A percentile compares a stretch with the other conserved stretches of the same genome.
Evolutionary conservation across 257 asterid species (phyloP).

Genomic region (Orobanche coerulescens): DNA sequence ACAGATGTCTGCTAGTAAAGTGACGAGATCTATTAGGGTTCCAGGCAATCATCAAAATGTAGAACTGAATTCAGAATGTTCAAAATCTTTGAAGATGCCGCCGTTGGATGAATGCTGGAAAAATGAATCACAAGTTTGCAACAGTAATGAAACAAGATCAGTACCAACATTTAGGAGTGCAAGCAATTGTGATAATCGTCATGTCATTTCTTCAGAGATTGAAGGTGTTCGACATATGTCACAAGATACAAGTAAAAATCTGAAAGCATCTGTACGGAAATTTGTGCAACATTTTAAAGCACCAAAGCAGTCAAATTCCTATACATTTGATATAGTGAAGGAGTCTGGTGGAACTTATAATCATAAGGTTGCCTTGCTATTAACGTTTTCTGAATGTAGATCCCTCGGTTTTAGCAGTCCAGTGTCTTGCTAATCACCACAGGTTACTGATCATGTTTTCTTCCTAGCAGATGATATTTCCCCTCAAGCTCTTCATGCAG

Average conservation of each 20-base stretch:
- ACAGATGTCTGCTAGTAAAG: conserved; percentile 22
- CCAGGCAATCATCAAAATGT: conserved; percentile 26
- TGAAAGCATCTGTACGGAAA: conserved; percentile 45
- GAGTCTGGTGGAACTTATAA: conserved; percentile 26
- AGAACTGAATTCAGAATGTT: conserved; percentile 25
- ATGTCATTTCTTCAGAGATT: conserved; percentile 27
- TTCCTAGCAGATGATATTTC: conserved; percentile 31
- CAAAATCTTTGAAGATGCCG: conserved; percentile 28
- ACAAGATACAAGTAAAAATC: conserved; percentile 28
- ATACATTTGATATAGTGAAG: conserved; percentile 24
- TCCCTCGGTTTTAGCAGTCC: background rate
- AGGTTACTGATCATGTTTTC: conserved; percentile 16
- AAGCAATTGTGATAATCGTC: conserved; percentile 19
- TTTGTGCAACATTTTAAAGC: conserved; percentile 43
- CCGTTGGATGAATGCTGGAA: conserved; percentile 28
- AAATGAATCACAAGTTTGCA: conserved; percentile 19
- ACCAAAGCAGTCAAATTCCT: conserved; percentile 39
- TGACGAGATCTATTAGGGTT: conserved; percentile 22
- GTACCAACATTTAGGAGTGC: conserved; percentile 19
- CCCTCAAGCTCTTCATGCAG: conserved; percentile 41
- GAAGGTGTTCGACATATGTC: conserved; percentile 27
- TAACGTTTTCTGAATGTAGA: background rate
- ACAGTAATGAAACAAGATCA: conserved; percentile 28
- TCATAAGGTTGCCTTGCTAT: conserved; percentile 29
- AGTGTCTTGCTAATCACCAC: background rate